Conservation (phyloP, 805 yeast genomes). For the Kazachstania kunashirensis region DNA sequence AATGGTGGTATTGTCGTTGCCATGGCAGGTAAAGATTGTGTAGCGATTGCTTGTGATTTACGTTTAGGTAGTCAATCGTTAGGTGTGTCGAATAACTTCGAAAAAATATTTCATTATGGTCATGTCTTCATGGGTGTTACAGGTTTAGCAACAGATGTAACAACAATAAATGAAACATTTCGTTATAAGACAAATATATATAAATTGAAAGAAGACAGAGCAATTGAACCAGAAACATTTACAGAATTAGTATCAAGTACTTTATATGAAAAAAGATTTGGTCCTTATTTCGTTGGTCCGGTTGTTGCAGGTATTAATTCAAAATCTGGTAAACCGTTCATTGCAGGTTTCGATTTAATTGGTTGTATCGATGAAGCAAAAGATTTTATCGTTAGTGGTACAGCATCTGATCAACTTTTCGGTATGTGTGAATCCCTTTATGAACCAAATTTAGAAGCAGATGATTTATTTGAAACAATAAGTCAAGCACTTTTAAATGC, state of each 20-base stretch:
- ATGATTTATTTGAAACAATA: constrained; percentile 90
- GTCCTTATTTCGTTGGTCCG: constrained; percentile 96
- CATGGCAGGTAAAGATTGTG: constrained; percentile 97
- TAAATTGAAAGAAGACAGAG: constrained; percentile 82
- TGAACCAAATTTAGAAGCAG: constrained; percentile 90
- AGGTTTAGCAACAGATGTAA: constrained; percentile 91
- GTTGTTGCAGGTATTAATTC: constrained; percentile 90
- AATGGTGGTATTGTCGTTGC: constrained; percentile 97
- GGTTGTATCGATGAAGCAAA: constrained; percentile 94
- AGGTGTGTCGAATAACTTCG: constrained; percentile 87
- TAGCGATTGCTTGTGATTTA: constrained; percentile 93
- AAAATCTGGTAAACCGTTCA: constrained; percentile 72
- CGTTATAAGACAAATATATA: constrained; percentile 80
- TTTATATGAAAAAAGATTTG: constrained; percentile 82
- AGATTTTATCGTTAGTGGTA: constrained; percentile 92
- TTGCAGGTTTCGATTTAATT: constrained; percentile 91
- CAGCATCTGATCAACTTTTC: constrained; percentile 91
- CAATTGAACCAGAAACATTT: constrained; percentile 86
- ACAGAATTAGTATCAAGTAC: constrained; percentile 88
- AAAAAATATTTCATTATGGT: constrained; percentile 80
- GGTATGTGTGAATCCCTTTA: constrained; percentile 98
- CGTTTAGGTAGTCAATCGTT: constrained; percentile 89
- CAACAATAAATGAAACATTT: constrained; percentile 72
- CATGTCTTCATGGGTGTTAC: constrained; percentile 85
- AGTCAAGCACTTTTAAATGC: constrained; percentile 91